Evolutionary conservation across 2,329 filamentous ascomycete species (phyloP).

Genomic region (Calonectria hongkongensis): DNA sequence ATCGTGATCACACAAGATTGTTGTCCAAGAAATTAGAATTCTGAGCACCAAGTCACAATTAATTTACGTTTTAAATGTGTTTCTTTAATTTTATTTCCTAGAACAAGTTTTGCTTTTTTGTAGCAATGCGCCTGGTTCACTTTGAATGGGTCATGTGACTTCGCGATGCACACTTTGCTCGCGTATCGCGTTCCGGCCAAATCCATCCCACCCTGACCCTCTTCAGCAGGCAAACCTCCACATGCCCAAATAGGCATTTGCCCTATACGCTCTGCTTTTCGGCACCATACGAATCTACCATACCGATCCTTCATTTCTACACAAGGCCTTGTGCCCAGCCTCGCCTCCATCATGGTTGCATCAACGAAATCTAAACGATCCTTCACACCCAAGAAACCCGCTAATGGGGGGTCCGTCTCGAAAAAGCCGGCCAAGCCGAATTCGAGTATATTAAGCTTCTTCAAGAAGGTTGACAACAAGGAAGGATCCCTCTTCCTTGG

Average conservation of each 20-base stretch:
- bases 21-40: neutral
- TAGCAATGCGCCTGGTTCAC: too few relatives aligned
- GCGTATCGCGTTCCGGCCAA: slow-evolving; percentile 49
- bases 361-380: slow-evolving; percentile 58
- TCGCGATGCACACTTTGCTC: slow-evolving; percentile 54
- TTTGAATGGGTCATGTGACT: slow-evolving; percentile 54
- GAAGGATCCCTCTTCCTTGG: slow-evolving; percentile 75
- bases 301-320: neutral
- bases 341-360: slow-evolving; percentile 58
- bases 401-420: slow-evolving; percentile 46
- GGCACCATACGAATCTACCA: neutral
- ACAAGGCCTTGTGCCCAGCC: neutral
- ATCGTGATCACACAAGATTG: neutral
- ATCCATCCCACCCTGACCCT: slow-evolving; percentile 43
- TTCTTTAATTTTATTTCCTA: neutral
- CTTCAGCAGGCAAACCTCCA: neutral
- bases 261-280: neutral
- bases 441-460: slow-evolving; percentile 83
- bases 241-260: slow-evolving; percentile 12
- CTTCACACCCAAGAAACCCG: slow-evolving; percentile 58
- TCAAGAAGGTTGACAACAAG: slow-evolving; percentile 79
- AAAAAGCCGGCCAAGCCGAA: slow-evolving; percentile 69
- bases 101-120: too few relatives aligned
- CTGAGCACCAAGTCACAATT: too few relatives aligned
- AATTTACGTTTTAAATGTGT: neutral